Percentiles rank a stretch among this genome's conserved stretches.
Conservation (phyloP, 2,329 filamentous ascomycete genomes). For the Onygenales sp. region DNA sequence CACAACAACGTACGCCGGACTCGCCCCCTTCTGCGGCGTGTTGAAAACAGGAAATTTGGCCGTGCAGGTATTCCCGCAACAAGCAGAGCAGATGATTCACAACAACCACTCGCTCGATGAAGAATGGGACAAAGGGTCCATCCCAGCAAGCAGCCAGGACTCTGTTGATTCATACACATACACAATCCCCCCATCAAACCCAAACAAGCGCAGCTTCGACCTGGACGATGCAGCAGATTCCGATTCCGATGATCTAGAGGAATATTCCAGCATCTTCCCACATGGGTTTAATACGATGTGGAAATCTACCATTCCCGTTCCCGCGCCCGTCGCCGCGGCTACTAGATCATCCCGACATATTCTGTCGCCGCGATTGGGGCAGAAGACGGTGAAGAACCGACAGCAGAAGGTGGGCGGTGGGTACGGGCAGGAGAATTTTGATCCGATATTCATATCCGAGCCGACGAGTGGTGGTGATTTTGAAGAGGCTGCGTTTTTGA, state of each 20-base stretch:
- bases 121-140: conserved; percentile 27
- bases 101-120: conserved; percentile 23
- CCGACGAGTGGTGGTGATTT: conserved; percentile 26
- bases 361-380: conserved; percentile 22
- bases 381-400: conserved; percentile 15
- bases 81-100: conserved; percentile 14
- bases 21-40: conserved; percentile 73
- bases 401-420: conserved; percentile 11
- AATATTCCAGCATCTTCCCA: conserved; percentile 1
- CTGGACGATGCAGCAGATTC: conserved; percentile 24
- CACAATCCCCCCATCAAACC: conserved; percentile 14
- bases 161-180: conserved; percentile 18
- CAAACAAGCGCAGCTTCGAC: conserved; percentile 36
- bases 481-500: conserved; percentile 36
- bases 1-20: conserved; percentile 53
- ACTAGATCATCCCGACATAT: conserved; percentile 16
- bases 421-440: conserved; percentile 11
- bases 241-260: conserved; percentile 21
- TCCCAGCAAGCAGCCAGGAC: conserved; percentile 32
- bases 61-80: conserved; percentile 43
- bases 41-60: conserved; percentile 63
- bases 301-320: conserved; percentile 18
- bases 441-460: conserved; percentile 2
- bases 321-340: conserved; percentile 5
- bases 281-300: conserved; percentile 4